A percentile compares a stretch with the other conserved stretches of the same genome.
Evolutionary conservation across 768 basidiomycete genomes (phyloP).

Genomic region (Suillus occidentalis): DNA sequence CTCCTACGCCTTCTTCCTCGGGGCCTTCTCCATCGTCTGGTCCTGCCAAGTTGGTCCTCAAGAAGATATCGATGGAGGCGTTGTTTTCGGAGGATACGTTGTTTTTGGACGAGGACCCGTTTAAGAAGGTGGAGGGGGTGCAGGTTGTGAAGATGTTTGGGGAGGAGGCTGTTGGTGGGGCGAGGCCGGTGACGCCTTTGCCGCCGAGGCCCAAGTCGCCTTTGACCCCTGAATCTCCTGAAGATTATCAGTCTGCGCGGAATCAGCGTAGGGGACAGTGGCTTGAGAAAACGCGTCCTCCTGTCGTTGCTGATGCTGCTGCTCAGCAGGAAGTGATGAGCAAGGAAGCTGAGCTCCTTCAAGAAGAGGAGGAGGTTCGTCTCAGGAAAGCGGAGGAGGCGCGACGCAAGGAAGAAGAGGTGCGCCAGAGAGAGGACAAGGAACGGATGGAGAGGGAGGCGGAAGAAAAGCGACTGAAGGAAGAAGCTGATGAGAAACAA

Average conservation of each 20-base stretch:
- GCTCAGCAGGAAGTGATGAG: slow-evolving; percentile 23
- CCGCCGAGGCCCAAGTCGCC: slow-evolving; percentile 12
- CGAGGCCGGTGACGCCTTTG: not conserved
- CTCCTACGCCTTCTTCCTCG: slow-evolving; percentile 28
- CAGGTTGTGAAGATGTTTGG: slow-evolving; percentile 37
- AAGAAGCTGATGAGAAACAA: slow-evolving; percentile 6
- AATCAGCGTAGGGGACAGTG: slow-evolving; percentile 40
- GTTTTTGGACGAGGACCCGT: slow-evolving; percentile 39
- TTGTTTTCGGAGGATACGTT: slow-evolving; percentile 20
- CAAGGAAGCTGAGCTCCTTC: slow-evolving; percentile 23
- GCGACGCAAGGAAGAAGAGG: not conserved
- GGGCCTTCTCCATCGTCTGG: slow-evolving; percentile 5
- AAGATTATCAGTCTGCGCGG: slow-evolving; percentile 42
- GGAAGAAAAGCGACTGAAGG: slow-evolving; percentile 7
- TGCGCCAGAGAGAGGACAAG: slow-evolving; percentile 3
- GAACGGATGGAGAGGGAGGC: slow-evolving; percentile 1
- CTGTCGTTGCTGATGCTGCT: slow-evolving; percentile 32
- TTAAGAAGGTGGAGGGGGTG: slow-evolving; percentile 56
- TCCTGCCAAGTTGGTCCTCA: slow-evolving; percentile 2
- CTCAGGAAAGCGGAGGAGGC: not conserved
- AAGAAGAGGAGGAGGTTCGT: slow-evolving; percentile 10
- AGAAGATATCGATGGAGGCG: slow-evolving; percentile 10
- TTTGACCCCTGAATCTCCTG: slow-evolving; percentile 28
- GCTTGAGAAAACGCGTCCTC: slow-evolving; percentile 40
- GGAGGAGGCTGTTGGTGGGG: slow-evolving; percentile 9